These are phyloP conservation scores for Alternaria metachromatica DNA, from an alignment of 2,329 filamentous ascomycete species.

Conservation along the genomic window DNA sequence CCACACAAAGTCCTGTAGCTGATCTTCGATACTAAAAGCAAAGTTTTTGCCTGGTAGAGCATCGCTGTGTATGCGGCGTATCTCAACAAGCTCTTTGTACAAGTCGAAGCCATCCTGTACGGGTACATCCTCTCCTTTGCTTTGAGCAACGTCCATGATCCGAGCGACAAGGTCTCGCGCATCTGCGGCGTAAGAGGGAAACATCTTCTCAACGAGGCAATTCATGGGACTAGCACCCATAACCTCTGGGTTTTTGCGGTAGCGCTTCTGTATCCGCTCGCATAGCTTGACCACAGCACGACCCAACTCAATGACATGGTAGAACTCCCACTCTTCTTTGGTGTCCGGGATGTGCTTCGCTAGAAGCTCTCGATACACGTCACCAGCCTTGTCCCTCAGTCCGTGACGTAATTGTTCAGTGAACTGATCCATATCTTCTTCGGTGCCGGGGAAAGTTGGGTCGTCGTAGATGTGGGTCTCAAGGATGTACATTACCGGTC, in stretches of 20 bases:
- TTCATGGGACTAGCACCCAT: conserved; percentile 75
- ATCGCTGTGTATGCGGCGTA: conserved; percentile 79
- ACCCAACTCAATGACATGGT: conserved; percentile 86
- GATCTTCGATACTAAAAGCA: conserved; percentile 83
- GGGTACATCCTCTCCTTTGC: conserved; percentile 75
- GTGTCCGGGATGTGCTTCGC: conserved; percentile 80
- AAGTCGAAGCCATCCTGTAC: conserved; percentile 93
- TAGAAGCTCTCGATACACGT: conserved; percentile 81
- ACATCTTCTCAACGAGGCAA: conserved; percentile 80
- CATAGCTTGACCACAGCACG: conserved; percentile 84
- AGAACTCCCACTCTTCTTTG: conserved; percentile 87
- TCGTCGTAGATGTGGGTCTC: conserved; percentile 84
- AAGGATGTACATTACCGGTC: conserved; percentile 79
- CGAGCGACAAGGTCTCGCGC: conserved; percentile 82
- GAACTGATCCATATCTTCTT: conserved; percentile 76
- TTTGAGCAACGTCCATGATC: conserved; percentile 76
- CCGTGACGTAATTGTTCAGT: conserved; percentile 73
- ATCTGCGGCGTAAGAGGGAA: conserved; percentile 90
- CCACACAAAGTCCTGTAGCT: conserved; percentile 93
- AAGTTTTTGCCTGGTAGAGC: conserved; percentile 76
- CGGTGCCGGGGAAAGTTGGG: conserved; percentile 72
- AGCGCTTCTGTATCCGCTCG: conserved; percentile 90
- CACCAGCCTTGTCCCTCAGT: conserved; percentile 74
- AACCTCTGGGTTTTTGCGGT: conserved; percentile 84
- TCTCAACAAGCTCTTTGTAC: conserved; percentile 85